A percentile compares a stretch with the other conserved stretches of the same genome.
These are phyloP conservation scores for Arctium lappa DNA, from an alignment of 129 eudicot species.

Conservation along the genomic window DNA sequence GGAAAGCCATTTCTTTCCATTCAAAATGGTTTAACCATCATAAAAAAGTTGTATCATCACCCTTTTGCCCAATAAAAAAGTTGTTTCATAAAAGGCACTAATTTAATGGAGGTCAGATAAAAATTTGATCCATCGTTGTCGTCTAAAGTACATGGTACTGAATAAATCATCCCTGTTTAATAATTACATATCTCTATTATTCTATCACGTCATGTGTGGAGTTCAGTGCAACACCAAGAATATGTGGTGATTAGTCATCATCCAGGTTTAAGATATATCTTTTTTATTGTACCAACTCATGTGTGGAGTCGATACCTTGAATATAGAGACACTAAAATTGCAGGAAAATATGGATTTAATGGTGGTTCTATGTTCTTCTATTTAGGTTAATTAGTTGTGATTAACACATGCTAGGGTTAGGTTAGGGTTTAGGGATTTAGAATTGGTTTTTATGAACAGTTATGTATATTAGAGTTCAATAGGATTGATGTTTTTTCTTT, in stretches of 20 bases:
- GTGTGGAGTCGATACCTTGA: not conserved
- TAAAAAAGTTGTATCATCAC: too few relatives aligned
- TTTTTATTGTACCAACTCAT: too few relatives aligned
- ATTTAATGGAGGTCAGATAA: not conserved
- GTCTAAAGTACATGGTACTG: not conserved
- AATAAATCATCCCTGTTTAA: not conserved
- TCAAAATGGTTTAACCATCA: not conserved
- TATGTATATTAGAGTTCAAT: not conserved
- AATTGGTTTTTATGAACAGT: not conserved
- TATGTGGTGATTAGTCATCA: not conserved
- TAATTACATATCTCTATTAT: too few relatives aligned
- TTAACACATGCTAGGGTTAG: not conserved
- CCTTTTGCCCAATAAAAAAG: too few relatives aligned
- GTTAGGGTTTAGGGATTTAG: not conserved
- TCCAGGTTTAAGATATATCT: not conserved
- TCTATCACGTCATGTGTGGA: not conserved
- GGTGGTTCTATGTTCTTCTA: not conserved
- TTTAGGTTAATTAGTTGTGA: not conserved
- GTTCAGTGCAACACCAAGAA: not conserved
- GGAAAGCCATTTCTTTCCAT: not conserved
- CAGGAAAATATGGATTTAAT: not conserved
- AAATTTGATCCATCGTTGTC: not conserved
- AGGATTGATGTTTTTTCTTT: too few relatives aligned
- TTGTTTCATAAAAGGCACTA: not conserved
- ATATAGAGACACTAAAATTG: not conserved